phyloP scores from a whole-genome alignment of 768 basidiomycete genomes.

The Serendipita sp. region DNA sequence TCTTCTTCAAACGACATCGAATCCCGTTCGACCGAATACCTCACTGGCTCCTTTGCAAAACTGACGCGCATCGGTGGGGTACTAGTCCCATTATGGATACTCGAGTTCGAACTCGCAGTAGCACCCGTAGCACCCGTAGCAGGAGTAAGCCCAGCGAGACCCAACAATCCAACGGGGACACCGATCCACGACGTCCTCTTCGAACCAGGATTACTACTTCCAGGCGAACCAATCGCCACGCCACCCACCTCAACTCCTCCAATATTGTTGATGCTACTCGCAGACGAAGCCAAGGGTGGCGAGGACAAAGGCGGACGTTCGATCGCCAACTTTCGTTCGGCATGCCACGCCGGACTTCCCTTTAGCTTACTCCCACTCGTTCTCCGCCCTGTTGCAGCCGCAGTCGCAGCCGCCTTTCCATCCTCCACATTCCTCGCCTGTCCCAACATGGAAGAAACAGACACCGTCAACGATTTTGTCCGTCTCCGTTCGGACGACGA shows the following conservation, averaged over 20 bases:
- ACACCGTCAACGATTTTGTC: background rate
- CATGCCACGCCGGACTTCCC: slow-evolving; percentile 4
- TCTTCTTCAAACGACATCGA: background rate
- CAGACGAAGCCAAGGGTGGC: background rate
- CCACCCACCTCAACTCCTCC: background rate
- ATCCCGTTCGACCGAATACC: slow-evolving; percentile 2
- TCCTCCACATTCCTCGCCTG: background rate
- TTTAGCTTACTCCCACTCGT: background rate
- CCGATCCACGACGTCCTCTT: slow-evolving; percentile 3
- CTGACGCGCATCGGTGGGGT: background rate
- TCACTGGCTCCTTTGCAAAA: slow-evolving; percentile 1
- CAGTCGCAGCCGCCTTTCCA: background rate
- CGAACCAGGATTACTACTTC: background rate
- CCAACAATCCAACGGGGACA: background rate
- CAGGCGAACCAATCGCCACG: background rate
- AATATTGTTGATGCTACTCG: no score
- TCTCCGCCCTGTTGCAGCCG: background rate
- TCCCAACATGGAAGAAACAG: background rate
- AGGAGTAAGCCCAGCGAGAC: background rate
- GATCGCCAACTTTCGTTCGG: background rate
- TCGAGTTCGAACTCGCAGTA: background rate
- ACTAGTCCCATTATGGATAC: background rate
- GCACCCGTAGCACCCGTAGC: background rate
- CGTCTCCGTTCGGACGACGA: background rate
- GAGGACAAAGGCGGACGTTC: background rate